Conservation (phyloP, 2,329 filamentous ascomycete genomes). For the Fusarium buxicola region DNA sequence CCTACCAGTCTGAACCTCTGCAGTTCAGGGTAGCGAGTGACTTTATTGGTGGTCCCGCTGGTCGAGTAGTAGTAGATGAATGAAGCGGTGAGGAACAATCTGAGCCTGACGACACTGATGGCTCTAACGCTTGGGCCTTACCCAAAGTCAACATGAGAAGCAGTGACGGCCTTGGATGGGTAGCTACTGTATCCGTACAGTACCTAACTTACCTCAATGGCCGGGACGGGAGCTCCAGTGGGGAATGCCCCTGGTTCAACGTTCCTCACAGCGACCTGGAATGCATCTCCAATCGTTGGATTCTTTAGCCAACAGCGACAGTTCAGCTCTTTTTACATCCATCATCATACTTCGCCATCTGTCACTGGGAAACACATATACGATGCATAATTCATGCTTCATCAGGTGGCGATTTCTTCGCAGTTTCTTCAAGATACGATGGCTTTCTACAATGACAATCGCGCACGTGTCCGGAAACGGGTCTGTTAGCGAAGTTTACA, state of each 20-base stretch:
- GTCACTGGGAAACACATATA: too few species aligned
- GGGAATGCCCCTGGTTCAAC: background rate
- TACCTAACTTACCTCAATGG: too few species aligned
- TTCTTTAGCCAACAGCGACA: background rate
- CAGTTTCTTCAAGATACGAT: background rate
- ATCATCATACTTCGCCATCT: too few species aligned
- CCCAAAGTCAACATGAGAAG: background rate
- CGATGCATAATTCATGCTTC: background rate
- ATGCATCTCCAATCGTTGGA: background rate
- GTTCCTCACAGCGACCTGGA: background rate
- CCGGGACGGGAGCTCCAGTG: too few species aligned
- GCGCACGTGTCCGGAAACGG: constrained; percentile 40
- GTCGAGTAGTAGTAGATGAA: background rate
- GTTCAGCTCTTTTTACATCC: too few species aligned
- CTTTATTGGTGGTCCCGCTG: constrained; percentile 3
- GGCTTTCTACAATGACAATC: background rate
- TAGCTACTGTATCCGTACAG: too few species aligned
- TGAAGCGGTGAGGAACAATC: constrained; percentile 6
- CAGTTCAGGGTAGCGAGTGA: constrained; percentile 3
- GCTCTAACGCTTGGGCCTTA: background rate
- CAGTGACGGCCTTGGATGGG: background rate
- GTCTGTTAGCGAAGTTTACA: constrained; percentile 32
- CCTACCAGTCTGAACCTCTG: constrained; percentile 2
- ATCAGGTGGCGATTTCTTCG: background rate
- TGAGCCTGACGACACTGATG: background rate